These are phyloP conservation scores for Ophiostoma perfectum DNA, from an alignment of 2,329 filamentous ascomycete genomes.

Conservation along the genomic window DNA sequence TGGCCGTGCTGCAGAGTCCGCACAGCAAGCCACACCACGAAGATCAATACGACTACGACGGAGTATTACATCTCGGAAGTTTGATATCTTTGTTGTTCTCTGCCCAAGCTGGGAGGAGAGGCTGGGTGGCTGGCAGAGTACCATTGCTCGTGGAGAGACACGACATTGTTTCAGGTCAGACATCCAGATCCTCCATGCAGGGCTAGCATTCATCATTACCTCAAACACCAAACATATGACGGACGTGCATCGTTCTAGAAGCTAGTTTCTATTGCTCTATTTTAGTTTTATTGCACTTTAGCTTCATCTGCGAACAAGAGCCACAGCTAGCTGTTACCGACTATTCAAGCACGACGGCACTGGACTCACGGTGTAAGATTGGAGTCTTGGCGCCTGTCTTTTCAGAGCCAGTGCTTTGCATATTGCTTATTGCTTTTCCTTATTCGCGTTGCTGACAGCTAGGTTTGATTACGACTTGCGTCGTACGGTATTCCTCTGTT, in stretches of 20 bases:
- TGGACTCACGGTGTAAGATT: constrained; percentile 1
- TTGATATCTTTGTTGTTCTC: too few relatives aligned
- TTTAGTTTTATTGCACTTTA: constrained; percentile 6
- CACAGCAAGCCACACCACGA: background rate
- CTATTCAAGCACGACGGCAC: background rate
- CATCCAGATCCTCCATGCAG: background rate
- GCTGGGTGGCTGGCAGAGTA: background rate
- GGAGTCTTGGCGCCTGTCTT: background rate
- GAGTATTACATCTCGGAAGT: background rate
- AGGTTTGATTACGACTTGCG: too few relatives aligned
- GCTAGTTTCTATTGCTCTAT: constrained; percentile 11
- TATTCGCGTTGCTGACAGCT: too few relatives aligned
- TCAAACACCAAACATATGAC: background rate
- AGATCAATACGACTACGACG: background rate
- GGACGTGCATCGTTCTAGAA: constrained; percentile 3
- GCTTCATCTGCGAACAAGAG: background rate
- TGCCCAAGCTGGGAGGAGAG: too few relatives aligned
- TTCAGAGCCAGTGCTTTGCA: too few relatives aligned
- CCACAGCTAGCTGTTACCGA: background rate
- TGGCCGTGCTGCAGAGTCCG: background rate
- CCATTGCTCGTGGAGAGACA: background rate
- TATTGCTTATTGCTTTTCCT: too few relatives aligned
- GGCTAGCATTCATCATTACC: background rate
- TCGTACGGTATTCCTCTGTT: too few relatives aligned
- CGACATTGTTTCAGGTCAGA: background rate